phyloP scores from a whole-genome alignment of 1,284 basidiomycete genomes.

The Heterobasidion occidentale region DNA sequence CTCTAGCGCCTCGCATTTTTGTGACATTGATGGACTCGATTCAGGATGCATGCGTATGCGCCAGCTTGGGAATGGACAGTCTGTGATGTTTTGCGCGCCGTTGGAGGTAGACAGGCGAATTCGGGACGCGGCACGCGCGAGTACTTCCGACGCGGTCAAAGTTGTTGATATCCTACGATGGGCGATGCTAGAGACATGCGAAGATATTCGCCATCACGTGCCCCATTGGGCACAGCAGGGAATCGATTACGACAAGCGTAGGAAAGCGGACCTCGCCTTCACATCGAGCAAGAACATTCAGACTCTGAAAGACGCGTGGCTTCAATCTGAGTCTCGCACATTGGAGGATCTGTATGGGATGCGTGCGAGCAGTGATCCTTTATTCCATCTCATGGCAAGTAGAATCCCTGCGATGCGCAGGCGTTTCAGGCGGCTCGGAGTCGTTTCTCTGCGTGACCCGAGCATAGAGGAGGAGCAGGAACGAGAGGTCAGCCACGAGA shows the following conservation, averaged over 20 bases:
- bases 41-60: constrained; percentile 25
- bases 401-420: constrained; percentile 17
- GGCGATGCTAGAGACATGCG: constrained; percentile 37
- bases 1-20: neutral
- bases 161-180: constrained; percentile 34
- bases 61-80: constrained; percentile 39
- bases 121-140: constrained; percentile 17
- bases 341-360: constrained; percentile 30
- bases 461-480: constrained; percentile 42
- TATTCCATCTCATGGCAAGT: neutral
- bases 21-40: neutral
- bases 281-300: neutral
- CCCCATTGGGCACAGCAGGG: constrained; percentile 44
- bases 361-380: neutral
- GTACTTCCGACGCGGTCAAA: constrained; percentile 8
- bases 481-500: constrained; percentile 36
- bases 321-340: constrained; percentile 28
- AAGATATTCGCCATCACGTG: constrained; percentile 29
- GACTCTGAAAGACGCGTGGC: constrained; percentile 23
- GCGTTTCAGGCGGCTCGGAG: constrained; percentile 21
- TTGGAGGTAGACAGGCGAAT: constrained; percentile 35
- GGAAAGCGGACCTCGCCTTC: constrained; percentile 21
- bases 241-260: constrained; percentile 27
- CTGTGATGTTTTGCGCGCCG: constrained; percentile 42
- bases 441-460: constrained; percentile 10